These are phyloP conservation scores for Gossypium davidsonii DNA, from an alignment of 441 rosid genomes.

Conservation along the genomic window DNA sequence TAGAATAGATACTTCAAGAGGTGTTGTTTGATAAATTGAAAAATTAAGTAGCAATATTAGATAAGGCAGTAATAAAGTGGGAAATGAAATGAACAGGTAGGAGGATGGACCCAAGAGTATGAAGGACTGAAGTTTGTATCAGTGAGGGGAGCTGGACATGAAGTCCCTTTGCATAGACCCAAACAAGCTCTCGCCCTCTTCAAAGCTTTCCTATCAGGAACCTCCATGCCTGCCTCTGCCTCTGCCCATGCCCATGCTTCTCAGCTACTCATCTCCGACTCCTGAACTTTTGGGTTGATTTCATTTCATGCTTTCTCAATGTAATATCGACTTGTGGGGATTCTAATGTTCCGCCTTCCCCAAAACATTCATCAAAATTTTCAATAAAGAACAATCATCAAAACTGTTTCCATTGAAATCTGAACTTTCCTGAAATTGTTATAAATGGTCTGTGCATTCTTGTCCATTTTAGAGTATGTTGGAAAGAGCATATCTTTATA, in stretches of 20 bases:
- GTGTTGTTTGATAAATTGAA: too few relatives aligned
- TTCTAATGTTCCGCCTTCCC: neutral
- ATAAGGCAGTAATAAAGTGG: neutral
- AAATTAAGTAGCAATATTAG: neutral
- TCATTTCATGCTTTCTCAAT: neutral
- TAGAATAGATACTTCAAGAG: too few relatives aligned
- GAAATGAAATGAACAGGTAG: conserved; percentile 51
- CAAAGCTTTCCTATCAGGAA: conserved; percentile 68
- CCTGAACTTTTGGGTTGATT: conserved; percentile 18
- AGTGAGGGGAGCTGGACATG: conserved; percentile 88
- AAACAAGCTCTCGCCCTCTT: conserved; percentile 62
- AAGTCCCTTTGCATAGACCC: conserved; percentile 85
- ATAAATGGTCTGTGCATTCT: neutral
- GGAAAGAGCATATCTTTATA: neutral
- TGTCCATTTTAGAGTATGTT: neutral
- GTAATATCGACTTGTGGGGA: neutral
- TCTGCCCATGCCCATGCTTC: conserved; percentile 1
- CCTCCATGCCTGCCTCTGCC: conserved; percentile 42
- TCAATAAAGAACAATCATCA: neutral
- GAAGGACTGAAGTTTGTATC: conserved; percentile 70
- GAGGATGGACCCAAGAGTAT: conserved; percentile 89
- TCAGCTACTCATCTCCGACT: conserved; percentile 28
- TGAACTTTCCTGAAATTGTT: neutral
- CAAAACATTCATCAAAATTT: neutral
- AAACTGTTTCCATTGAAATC: neutral